Conservation (phyloP, 1,284 basidiomycete genomes). For the Flammula alnicola region DNA sequence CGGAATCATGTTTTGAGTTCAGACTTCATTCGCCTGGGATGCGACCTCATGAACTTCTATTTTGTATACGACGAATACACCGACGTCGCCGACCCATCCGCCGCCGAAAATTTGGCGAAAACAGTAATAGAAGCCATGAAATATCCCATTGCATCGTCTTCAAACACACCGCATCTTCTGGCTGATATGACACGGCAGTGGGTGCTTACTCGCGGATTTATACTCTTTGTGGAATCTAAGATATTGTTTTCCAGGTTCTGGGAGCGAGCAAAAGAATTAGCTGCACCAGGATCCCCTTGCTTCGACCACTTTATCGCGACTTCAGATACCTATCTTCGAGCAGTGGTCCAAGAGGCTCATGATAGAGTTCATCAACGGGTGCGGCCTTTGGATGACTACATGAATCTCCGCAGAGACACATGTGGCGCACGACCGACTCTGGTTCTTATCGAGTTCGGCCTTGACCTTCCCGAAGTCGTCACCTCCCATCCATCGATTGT, state of each 20-base stretch:
- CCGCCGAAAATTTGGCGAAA: slow-evolving; percentile 33
- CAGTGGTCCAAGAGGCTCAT: slow-evolving; percentile 40
- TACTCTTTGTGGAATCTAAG: not conserved
- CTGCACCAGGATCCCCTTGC: slow-evolving; percentile 23
- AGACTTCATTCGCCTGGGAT: slow-evolving; percentile 39
- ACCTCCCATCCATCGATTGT: slow-evolving; percentile 34
- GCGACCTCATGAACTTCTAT: slow-evolving; percentile 48
- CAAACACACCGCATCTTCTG: slow-evolving; percentile 29
- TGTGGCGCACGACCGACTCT: slow-evolving; percentile 38
- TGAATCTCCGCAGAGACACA: slow-evolving; percentile 38
- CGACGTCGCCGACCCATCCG: slow-evolving; percentile 36
- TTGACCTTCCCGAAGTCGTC: slow-evolving; percentile 40
- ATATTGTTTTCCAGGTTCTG: slow-evolving; percentile 29
- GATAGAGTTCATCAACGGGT: slow-evolving; percentile 35
- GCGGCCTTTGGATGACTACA: slow-evolving; percentile 39
- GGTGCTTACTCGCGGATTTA: not conserved
- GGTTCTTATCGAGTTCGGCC: slow-evolving; percentile 37
- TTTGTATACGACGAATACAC: slow-evolving; percentile 49
- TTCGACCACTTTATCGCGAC: slow-evolving; percentile 37
- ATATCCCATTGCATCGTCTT: slow-evolving; percentile 28
- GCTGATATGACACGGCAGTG: slow-evolving; percentile 41
- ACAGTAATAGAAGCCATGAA: slow-evolving; percentile 39
- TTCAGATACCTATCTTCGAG: slow-evolving; percentile 37
- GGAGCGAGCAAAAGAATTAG: slow-evolving; percentile 22
- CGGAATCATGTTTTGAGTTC: not conserved